Evolutionary conservation across 805 yeast species (phyloP).

Genomic region (Tetrapisispora arboricola): DNA sequence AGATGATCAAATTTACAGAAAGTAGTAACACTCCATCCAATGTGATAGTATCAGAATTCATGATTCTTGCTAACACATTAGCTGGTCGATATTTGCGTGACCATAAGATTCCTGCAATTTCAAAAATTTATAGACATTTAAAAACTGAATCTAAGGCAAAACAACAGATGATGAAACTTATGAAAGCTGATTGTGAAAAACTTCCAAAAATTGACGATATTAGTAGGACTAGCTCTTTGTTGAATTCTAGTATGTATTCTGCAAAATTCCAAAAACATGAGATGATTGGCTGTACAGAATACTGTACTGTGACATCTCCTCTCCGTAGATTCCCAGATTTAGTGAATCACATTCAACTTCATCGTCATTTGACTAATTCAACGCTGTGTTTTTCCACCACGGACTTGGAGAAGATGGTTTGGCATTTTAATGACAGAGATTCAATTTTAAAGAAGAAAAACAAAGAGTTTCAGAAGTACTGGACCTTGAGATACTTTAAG

Average conservation of each 20-base stretch:
- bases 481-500: conserved; percentile 28
- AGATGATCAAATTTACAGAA: conserved; percentile 16
- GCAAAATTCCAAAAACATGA: conserved; percentile 41
- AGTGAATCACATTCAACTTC: conserved; percentile 69
- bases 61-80: conserved; percentile 69
- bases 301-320: conserved; percentile 82
- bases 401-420: conserved; percentile 30
- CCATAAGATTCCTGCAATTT: conserved; percentile 42
- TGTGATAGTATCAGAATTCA: conserved; percentile 65
- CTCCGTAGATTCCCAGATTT: conserved; percentile 74
- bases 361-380: conserved; percentile 30
- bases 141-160: conserved; percentile 20
- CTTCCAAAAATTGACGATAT: conserved; percentile 32
- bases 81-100: conserved; percentile 39
- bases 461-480: conserved; percentile 28
- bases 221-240: conserved; percentile 34
- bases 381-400: conserved; percentile 25
- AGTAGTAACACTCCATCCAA: conserved; percentile 39
- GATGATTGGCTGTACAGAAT: conserved; percentile 51
- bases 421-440: conserved; percentile 38
- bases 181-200: conserved; percentile 12
- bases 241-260: conserved; percentile 45
- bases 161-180: conserved; percentile 17
- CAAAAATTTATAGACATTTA: conserved; percentile 29
- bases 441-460: conserved; percentile 29